Evolutionary conservation across 1,284 basidiomycete species (phyloP).

Genomic region (Golubevia pallescens): DNA sequence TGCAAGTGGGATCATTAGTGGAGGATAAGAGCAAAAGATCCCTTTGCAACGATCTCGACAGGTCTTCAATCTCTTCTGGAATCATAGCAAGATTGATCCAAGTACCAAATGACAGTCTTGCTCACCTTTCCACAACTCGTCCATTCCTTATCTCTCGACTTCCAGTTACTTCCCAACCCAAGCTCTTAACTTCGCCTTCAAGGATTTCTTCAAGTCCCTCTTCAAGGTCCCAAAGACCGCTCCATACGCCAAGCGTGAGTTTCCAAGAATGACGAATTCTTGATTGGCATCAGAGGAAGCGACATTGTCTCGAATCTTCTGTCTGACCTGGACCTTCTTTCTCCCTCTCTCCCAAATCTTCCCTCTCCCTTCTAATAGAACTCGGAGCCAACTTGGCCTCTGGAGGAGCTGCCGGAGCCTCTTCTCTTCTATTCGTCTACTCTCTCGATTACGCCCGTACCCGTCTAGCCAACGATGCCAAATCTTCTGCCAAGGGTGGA

Average conservation of each 20-base stretch:
- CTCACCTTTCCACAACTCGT: too few relatives aligned
- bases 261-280: neutral
- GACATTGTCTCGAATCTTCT: neutral
- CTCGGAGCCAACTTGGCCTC: constrained; percentile 63
- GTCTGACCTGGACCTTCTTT: neutral
- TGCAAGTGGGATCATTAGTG: too few relatives aligned
- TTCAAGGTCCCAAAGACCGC: too few relatives aligned
- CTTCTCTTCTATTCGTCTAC: constrained; percentile 65
- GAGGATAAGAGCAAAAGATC: too few relatives aligned
- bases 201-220: constrained; percentile 64
- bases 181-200: constrained; percentile 5
- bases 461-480: constrained; percentile 65
- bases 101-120: constrained; percentile 75
- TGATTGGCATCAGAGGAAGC: neutral
- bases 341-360: too few relatives aligned
- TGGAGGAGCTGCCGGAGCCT: constrained; percentile 65
- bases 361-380: constrained; percentile 17
- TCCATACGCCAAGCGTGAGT: too few relatives aligned
- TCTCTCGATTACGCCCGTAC: constrained; percentile 65
- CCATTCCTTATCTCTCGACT: too few relatives aligned
- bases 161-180: constrained; percentile 6
- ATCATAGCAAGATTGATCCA: too few relatives aligned
- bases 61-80: too few relatives aligned
- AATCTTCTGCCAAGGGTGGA: constrained; percentile 62
- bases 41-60: too few relatives aligned